Base-by-base conservation (phyloP, 2,329 filamentous ascomycete genomes). In the Aureobasidium uvarum region DNA sequence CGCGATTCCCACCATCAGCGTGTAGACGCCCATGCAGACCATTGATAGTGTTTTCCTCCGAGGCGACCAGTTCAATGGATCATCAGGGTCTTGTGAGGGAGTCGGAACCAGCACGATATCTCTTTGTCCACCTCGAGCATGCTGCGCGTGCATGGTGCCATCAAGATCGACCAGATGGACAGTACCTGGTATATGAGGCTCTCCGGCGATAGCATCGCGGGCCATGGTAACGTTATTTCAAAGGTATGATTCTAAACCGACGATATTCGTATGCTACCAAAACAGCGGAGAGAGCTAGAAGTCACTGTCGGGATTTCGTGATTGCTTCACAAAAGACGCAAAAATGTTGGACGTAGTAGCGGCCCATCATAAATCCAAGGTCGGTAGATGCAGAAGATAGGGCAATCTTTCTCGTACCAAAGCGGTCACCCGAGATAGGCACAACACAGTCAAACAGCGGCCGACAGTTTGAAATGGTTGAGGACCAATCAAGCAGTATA, bases 1-100 rank as follows among this genome's bases (percentile, higher is more conserved):
- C 4, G 81, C 77, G 52, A 84, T 80, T n/a, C 81, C 82, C 16
- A 77, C 77, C 72, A 79, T 79, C 50, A 81, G 75, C 1, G 78
- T 80, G 68, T 83, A 83, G n/a, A 81, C 73, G 68, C 77, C 79
- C 59, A 77, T 77, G 66, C 76, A 79, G 5, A 76, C 71, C 1
- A 77, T 78, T 1, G 79, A 79, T 25, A 80, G 64, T 5, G 76
- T 60, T 67, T 81, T 81, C 46, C 80, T 74, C n/a, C 72, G 69
- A 5, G 69, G 72, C n/a, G 76, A 74, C 80, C 80, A 81, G 54
- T 81, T 81, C 56, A 81, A 70, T 14, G 80, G 79, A 67, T 82
- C 80, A 64, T 81, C 78, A 1, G 78, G 79, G 67, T 82, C 78
- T 46, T 72, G 23, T 14, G 78, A 81, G 0, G 80, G 81, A 2